Evolutionary conservation across 2,329 filamentous ascomycete species (phyloP).

Genomic region (Neofusicoccum ribis): DNA sequence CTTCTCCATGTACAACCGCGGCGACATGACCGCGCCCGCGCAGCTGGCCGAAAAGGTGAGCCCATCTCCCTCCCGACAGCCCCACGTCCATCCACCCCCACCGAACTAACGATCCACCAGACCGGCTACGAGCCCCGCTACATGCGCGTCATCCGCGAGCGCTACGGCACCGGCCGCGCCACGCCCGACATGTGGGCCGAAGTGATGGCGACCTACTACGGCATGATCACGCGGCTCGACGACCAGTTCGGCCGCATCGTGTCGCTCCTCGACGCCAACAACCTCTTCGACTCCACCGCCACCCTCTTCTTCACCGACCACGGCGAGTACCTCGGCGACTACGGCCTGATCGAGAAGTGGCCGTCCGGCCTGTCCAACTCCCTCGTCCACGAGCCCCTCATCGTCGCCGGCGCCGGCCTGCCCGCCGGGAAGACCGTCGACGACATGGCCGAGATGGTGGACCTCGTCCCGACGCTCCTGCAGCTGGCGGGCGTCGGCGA

Average conservation of each 20-base stretch:
- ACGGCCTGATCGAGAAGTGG: conserved; percentile 53
- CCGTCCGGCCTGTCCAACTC: conserved; percentile 36
- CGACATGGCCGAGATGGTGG: conserved; percentile 48
- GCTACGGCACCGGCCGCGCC: conserved; percentile 42
- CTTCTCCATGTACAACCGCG: conserved; percentile 49
- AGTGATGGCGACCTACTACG: conserved; percentile 48
- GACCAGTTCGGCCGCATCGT: conserved; percentile 48
- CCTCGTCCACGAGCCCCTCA: conserved; percentile 46
- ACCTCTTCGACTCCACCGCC: conserved; percentile 41
- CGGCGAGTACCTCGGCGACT: conserved; percentile 50
- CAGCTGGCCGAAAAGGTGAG: too few species aligned
- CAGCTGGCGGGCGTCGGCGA: conserved; percentile 42
- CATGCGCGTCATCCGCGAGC: conserved; percentile 41
- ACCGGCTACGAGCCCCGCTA: conserved; percentile 48
- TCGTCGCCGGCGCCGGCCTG: conserved; percentile 46
- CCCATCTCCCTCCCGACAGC: too few species aligned
- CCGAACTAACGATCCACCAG: conserved; percentile 22
- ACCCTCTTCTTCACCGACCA: conserved; percentile 50
- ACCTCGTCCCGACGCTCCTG: conserved; percentile 47
- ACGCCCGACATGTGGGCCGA: conserved; percentile 47
- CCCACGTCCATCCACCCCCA: too few species aligned
- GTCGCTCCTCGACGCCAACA: conserved; percentile 34
- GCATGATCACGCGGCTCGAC: conserved; percentile 50
- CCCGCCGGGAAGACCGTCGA: conserved; percentile 36
- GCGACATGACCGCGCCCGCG: conserved; percentile 25